phyloP scores from a whole-genome alignment of 73 alveolate genomes.

The Blepharisma japonicum region DNA sequence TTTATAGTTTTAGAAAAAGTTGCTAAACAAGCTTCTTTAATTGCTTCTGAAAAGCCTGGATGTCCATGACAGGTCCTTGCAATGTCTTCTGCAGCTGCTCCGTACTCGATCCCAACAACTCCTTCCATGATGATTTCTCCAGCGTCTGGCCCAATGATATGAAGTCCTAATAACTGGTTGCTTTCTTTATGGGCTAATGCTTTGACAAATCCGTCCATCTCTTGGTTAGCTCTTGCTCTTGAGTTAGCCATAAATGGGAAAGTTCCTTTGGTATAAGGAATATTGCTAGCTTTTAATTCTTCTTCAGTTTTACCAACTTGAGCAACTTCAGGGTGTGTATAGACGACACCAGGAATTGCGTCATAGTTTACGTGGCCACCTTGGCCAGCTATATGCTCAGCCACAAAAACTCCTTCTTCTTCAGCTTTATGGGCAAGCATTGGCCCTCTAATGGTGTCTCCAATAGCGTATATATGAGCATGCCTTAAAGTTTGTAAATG shows the following conservation, averaged over 20 bases:
- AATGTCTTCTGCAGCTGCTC: constrained; percentile 95
- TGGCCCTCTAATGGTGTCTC: constrained; percentile 86
- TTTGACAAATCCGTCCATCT: constrained; percentile 90
- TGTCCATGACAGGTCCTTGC: constrained; percentile 98
- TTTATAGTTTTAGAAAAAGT: constrained; percentile 84
- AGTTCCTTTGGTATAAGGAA: constrained; percentile 78
- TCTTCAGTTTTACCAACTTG: constrained; percentile 94
- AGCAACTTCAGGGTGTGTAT: constrained; percentile 95
- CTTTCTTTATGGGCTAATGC: constrained; percentile 71
- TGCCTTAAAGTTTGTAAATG: constrained; percentile 40
- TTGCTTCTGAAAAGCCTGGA: constrained; percentile 92
- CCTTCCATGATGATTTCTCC: constrained; percentile 96
- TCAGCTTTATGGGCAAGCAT: constrained; percentile 96
- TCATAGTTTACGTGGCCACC: constrained; percentile 90
- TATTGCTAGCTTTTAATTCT: constrained; percentile 72
- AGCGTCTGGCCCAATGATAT: constrained; percentile 87
- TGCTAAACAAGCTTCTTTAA: constrained; percentile 92
- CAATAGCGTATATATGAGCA: constrained; percentile 75
- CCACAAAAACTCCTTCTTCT: constrained; percentile 93
- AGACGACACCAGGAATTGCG: constrained; percentile 88
- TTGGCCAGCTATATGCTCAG: constrained; percentile 72
- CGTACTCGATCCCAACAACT: constrained; percentile 90
- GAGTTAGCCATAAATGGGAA: constrained; percentile 94
- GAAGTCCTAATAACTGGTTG: constrained; percentile 84
- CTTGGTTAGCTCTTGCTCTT: constrained; percentile 93